Base-by-base conservation (phyloP, 805 yeast genomes). In the Suhomyces prunicola region DNA sequence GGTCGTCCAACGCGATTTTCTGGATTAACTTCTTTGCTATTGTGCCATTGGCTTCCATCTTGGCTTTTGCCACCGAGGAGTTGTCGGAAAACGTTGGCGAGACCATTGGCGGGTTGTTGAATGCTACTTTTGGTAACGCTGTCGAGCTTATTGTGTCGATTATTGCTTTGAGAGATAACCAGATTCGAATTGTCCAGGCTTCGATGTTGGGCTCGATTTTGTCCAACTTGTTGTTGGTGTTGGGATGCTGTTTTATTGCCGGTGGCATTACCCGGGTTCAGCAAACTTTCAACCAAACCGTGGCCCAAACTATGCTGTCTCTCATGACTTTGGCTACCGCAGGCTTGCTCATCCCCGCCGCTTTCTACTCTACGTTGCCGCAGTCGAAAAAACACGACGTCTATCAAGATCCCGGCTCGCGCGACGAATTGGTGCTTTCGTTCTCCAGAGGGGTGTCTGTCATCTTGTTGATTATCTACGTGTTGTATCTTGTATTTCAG, bases 111-210 rank as follows among this genome's bases (percentile, higher is more conserved):
- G 98, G 98, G 0, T 78, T 94, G 57, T 78, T 94, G 63, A 94
- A 94, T 72, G 99, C 99, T 2, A 92, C 98, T 8, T 90, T 94
- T 68, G 99, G 99, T 54, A 94, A 94, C 69, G 98, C 98, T 2
- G 97, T 94, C 22, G 99, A 94, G 73, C 83, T 94, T 55, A 94
- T 94, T 69, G 98, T 94, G 35, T 88, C 97, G 1, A 77, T 94
- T 26, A 90, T 94, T 60, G 99, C 99, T 1, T 77, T 94, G 62
- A 78, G 73, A 60, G 87, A 88, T 44, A 88, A 90, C 60, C 97
- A 94, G 71, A 84, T 94, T 49, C 81, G 96, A 57, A 92, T 94
- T 63, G 98, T 94, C 27, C 98, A 94, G 72, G 96, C 98, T 2
- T 88, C 96, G 19, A 93, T 94, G 98, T 80, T 94, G 53, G 99